Evolutionary conservation across 2,329 filamentous ascomycete species (phyloP).

Genomic region (Tolypocladium tundrense): DNA sequence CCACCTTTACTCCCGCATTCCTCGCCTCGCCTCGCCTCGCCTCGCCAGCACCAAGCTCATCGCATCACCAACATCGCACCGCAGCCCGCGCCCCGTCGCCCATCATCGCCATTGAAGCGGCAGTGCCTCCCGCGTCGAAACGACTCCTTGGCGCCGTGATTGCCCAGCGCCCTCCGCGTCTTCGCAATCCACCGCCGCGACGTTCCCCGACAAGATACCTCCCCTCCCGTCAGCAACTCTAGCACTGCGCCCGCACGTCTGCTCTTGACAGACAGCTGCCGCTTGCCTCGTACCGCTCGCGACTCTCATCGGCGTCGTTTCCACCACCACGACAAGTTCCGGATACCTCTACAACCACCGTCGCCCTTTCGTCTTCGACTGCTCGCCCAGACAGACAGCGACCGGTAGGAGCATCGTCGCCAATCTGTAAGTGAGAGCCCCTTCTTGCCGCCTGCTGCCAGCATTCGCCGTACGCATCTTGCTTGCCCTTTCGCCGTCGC

Average conservation of each 20-base stretch:
- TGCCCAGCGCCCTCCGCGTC: neutral
- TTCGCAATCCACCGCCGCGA: neutral
- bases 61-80: neutral
- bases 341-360: neutral
- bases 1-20: conserved; percentile 3
- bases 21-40: neutral
- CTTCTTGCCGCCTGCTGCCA: neutral
- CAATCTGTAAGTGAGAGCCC: conserved; percentile 1
- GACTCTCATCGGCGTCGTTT: neutral
- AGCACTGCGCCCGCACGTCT: neutral
- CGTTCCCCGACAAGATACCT: neutral
- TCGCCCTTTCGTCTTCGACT: neutral
- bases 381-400: neutral
- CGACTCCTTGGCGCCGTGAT: neutral
- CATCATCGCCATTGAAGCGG: neutral
- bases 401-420: neutral
- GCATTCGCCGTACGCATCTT: neutral
- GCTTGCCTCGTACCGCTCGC: neutral
- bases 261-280: neutral
- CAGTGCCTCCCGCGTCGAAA: neutral
- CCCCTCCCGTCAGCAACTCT: neutral
- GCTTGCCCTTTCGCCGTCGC: neutral
- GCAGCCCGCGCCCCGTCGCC: neutral
- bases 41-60: neutral
- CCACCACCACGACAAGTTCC: neutral